Evolutionary conservation across 1,284 basidiomycete species (phyloP).

Genomic region (Ustilago loliicola): DNA sequence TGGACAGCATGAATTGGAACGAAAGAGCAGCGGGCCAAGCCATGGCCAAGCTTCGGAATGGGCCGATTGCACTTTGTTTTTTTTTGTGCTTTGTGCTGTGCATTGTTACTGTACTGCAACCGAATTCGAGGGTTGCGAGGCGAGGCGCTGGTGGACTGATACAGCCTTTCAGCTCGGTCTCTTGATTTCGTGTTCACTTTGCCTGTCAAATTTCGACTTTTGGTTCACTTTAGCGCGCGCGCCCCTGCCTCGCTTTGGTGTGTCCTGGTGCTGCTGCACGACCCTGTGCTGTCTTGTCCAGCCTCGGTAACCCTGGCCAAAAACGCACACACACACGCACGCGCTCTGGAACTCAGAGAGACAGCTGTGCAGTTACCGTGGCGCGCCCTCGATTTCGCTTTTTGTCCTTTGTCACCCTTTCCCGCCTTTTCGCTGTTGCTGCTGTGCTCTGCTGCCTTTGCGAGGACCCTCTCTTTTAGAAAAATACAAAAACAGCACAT

Average conservation of each 20-base stretch:
- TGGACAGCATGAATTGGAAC: background rate
- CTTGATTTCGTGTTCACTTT: background rate
- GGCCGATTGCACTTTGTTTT: background rate
- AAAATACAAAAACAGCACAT: constrained; percentile 14
- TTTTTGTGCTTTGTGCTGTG: background rate
- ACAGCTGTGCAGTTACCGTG: constrained; percentile 1
- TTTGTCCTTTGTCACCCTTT: constrained; percentile 4
- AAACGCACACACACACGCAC: constrained; percentile 12
- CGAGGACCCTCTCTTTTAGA: background rate
- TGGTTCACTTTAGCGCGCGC: constrained; percentile 12
- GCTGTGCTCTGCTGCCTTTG: background rate
- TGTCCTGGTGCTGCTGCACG: constrained; percentile 1
- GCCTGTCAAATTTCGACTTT: background rate
- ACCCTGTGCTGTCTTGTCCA: constrained; percentile 17
- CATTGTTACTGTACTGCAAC: background rate
- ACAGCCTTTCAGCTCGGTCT: background rate
- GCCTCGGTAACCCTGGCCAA: background rate
- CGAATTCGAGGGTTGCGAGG: background rate
- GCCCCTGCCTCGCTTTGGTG: background rate
- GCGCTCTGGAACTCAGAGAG: background rate
- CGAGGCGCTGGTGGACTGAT: background rate
- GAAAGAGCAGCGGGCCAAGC: background rate
- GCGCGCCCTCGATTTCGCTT: background rate
- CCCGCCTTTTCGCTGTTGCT: background rate
- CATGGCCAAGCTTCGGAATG: background rate